phyloP scores from a whole-genome alignment of 1,284 basidiomycete genomes.

The Ganoderma boninense region DNA sequence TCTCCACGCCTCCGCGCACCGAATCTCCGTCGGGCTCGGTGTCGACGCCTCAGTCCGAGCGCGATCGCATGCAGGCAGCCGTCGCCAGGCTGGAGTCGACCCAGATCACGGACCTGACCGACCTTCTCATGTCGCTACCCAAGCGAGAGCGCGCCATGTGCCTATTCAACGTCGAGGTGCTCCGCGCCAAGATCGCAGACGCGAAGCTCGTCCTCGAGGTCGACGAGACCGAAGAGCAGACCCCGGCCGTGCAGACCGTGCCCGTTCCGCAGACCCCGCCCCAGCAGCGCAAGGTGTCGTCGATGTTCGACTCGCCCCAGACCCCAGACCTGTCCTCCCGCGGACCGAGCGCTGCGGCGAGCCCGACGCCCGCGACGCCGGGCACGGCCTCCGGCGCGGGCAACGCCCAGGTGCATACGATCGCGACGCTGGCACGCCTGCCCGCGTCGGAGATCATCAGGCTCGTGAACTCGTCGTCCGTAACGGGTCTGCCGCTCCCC shows the following conservation, averaged over 20 bases:
- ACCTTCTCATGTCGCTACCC: constrained; percentile 83
- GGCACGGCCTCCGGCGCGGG: background rate
- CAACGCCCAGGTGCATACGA: constrained; percentile 37
- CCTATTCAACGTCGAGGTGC: constrained; percentile 85
- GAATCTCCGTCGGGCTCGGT: constrained; percentile 82
- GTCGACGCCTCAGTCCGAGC: constrained; percentile 68
- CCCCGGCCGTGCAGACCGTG: constrained; percentile 38
- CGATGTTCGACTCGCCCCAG: constrained; percentile 62
- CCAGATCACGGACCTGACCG: constrained; percentile 70
- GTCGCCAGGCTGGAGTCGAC: constrained; percentile 68
- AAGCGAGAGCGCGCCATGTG: constrained; percentile 92
- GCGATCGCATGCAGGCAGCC: constrained; percentile 77
- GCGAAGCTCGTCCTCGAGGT: constrained; percentile 84
- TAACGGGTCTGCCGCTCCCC: constrained; percentile 69
- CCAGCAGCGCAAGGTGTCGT: constrained; percentile 62
- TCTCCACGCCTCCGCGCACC: constrained; percentile 81
- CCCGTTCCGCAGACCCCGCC: constrained; percentile 61
- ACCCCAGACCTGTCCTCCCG: constrained; percentile 79
- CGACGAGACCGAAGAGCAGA: constrained; percentile 63
- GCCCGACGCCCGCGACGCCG: constrained; percentile 62
- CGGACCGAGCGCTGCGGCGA: constrained; percentile 74
- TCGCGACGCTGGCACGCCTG: constrained; percentile 68
- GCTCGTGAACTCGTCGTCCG: constrained; percentile 60
- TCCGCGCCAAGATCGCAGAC: constrained; percentile 81
- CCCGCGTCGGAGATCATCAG: constrained; percentile 77